Evolutionary conservation across 345 rosid species (phyloP), one percentile per base, ranked within the genome.

Genomic region (Hirschfeldia incana): DNA sequence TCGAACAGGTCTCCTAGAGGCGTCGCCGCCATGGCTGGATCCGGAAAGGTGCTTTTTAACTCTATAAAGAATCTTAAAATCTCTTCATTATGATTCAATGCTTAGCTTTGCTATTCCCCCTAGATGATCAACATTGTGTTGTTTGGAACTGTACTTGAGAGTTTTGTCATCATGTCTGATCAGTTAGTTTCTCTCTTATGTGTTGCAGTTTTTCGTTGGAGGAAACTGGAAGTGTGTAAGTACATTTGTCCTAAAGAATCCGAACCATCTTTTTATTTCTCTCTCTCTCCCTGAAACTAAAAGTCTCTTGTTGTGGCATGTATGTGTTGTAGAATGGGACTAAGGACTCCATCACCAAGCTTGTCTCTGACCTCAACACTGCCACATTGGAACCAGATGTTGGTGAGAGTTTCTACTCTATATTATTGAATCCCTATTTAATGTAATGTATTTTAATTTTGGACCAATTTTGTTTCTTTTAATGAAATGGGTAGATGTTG

Each of bases 201-300:
- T 28, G 2, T 29, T 73, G 92, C 97, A 95, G 99, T 95, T 95
- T 82, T 95, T 95, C 83, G 98, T 95, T 74, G 99, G 99, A 53
- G 99, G 99, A 64, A 95, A 95, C 86, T 95, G 99, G 99, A 95
- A 95, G 70, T 95, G 99, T 84, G 99, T 95, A 90, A 89, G 99
- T 81, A 62, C 61, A 46, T 13, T 39, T 4, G 8, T 29, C 58
- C 57, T 0, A 29, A 26, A 2, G 17, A 49, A 30, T 53, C 15
- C 5, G 26, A 69, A 33, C 33, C 49, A 12, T 13, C 32, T 2
- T 29, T 4, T 29, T 10, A 15, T 73, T 77, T 3, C 10, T 1
- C 27, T 17, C 29, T 73, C 53, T 62, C 15, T 51, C 34, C 32
- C 34, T 73, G 27, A 53, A 51, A 51, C 70, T 62, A 36, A 61